Evolutionary conservation across 2,329 filamentous ascomycete species (phyloP), one percentile per base, ranked within the genome.

Genomic region (Xylaria sp.): DNA sequence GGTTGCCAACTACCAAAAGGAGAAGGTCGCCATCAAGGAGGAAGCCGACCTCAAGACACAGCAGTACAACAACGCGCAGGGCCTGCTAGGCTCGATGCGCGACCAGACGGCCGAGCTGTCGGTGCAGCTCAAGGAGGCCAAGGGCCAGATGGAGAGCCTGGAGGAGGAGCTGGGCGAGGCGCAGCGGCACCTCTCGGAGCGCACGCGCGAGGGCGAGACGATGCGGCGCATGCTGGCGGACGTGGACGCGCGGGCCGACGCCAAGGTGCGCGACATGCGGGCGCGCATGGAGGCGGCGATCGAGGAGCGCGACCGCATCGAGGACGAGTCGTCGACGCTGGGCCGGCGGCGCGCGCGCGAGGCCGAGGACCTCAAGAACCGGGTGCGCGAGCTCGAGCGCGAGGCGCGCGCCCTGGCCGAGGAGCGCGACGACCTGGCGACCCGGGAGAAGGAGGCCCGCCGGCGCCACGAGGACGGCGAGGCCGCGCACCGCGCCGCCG

Each of bases 121-220:
- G 4, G 89, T 91, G 61, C 94, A 97, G 74, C 88, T 97, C 73
- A 96, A 94, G 72, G 94, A 99, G 73, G 85, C 90, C 1, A 86
- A 89, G 57, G 85, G 88, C 45, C 87, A 91, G 61, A 89, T 87
- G 38, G 92, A 97, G 66, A 90, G 87, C 53, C 77, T 97, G 0
- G 93, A 97, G 67, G 94, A 99, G 73, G 94, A 99, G 71, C 80
- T 97, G 1, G 85, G 86, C 1, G 94, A 99, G 72, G 88, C 92
- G 2, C 92, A 96, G 69, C 85, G 91, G 53, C 82, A 97, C 56
- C 81, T 99, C 2, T 86, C 84, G 48, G 94, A 99, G 72, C 87
- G 94, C 21, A 93, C 91, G 3, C 85, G 94, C 40, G 94, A 99
- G 73, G 90, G 87, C 21, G 93, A 97, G 75, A 97, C 91, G 1